A percentile compares a stretch with the other conserved stretches of the same genome.
These are phyloP conservation scores for Allantophomopsis cytisporea DNA, from an alignment of 2,329 filamentous ascomycete genomes.

Conservation along the genomic window DNA sequence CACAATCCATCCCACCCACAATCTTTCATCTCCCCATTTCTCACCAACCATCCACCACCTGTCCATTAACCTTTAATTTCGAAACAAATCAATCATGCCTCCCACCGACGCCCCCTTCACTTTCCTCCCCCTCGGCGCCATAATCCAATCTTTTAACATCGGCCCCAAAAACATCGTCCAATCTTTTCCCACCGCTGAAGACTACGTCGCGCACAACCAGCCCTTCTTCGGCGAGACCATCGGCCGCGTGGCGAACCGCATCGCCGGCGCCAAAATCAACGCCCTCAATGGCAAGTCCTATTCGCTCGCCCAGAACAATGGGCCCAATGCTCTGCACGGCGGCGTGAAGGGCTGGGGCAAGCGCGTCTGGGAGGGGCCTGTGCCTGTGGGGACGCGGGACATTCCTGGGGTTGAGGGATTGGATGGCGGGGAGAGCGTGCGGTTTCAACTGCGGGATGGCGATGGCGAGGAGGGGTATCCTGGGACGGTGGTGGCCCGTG, in stretches of 20 bases:
- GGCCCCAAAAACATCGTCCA: constrained; percentile 78
- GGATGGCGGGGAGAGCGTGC: constrained; percentile 49
- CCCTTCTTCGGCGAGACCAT: constrained; percentile 91
- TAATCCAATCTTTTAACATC: constrained; percentile 70
- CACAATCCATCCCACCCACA: too few species aligned
- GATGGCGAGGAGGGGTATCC: constrained; percentile 88
- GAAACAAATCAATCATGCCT: too few species aligned
- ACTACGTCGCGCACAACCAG: constrained; percentile 62
- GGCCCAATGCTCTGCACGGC: constrained; percentile 62
- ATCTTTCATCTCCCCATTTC: too few species aligned
- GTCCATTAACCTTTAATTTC: too few species aligned
- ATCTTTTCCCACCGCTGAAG: constrained; percentile 62
- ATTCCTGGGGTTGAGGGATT: constrained; percentile 34
- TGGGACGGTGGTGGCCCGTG: constrained; percentile 63
- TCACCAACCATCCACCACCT: too few species aligned
- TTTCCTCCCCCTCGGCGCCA: constrained; percentile 65
- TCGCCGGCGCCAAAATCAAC: constrained; percentile 57
- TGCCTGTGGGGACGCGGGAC: constrained; percentile 33
- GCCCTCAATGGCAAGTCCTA: constrained; percentile 62
- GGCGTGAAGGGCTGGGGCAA: constrained; percentile 71
- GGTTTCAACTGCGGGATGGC: constrained; percentile 52
- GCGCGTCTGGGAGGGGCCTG: constrained; percentile 61
- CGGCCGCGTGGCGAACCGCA: constrained; percentile 71
- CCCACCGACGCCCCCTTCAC: constrained; percentile 26
- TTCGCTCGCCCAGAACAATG: constrained; percentile 61